phyloP scores from a whole-genome alignment of 371 early-diverging fungal genomes.

The Zychaea mexicana region DNA sequence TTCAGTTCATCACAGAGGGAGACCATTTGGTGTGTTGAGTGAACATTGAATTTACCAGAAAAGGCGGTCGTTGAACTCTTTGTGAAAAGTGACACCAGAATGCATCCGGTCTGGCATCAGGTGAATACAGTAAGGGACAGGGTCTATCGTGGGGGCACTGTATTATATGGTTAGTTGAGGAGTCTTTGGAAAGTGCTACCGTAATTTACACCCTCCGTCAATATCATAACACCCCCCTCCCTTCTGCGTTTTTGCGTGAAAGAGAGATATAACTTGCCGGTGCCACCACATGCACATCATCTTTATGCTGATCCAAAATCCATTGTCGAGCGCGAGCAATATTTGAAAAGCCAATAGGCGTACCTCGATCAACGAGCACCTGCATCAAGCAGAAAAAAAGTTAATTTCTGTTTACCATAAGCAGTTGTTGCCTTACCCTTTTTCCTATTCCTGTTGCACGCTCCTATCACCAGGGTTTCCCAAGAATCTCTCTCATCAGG shows the following conservation, averaged over 20 bases:
- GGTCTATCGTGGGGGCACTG: slow-evolving; percentile 77
- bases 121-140: slow-evolving; percentile 67
- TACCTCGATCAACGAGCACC: slow-evolving; percentile 86
- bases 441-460: background rate
- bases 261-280: slow-evolving; percentile 53
- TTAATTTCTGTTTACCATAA: background rate
- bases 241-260: background rate
- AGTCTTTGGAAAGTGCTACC: background rate
- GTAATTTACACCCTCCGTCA: background rate
- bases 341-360: slow-evolving; percentile 74
- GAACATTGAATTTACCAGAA: slow-evolving; percentile 53
- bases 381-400: slow-evolving; percentile 17
- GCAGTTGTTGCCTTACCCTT: background rate
- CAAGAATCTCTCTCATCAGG: background rate
- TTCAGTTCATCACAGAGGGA: too few species aligned
- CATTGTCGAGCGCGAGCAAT: slow-evolving; percentile 75
- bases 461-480: too few species aligned
- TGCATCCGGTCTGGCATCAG: slow-evolving; percentile 41
- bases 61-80: slow-evolving; percentile 70
- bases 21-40: too few species aligned
- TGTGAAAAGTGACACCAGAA: slow-evolving; percentile 90
- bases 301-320: slow-evolving; percentile 54
- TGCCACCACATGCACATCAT: slow-evolving; percentile 60
- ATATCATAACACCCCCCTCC: background rate
- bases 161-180: too few species aligned